Percentiles rank a stretch among this genome's conserved stretches.
Evolutionary conservation across 495 filamentous ascomycete species (phyloP).

Genomic region (Neurospora sp.): DNA sequence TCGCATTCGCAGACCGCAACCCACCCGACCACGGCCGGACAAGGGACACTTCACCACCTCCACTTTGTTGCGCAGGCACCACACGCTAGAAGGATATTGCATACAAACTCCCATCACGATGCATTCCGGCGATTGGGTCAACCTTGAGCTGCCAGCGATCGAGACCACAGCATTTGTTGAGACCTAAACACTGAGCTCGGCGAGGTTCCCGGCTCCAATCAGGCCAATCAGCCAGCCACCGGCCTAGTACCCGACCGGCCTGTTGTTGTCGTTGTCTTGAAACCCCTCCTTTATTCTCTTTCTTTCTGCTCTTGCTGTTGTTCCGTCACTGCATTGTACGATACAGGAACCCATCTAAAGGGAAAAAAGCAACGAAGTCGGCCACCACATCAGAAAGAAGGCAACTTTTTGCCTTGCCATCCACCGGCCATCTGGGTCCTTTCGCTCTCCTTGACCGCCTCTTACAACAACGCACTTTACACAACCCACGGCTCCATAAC

Average conservation of each 20-base stretch:
- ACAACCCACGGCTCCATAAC: background rate
- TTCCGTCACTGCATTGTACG: background rate
- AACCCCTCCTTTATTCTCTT: background rate
- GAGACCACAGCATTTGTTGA: background rate
- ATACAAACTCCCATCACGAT: background rate
- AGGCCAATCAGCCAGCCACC: background rate
- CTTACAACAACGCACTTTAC: background rate
- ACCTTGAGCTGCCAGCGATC: background rate
- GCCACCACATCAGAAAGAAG: background rate
- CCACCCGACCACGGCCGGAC: background rate
- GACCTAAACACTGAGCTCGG: background rate
- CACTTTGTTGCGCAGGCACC: background rate
- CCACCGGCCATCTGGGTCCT: background rate
- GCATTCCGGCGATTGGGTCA: background rate
- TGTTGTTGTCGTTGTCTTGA: background rate
- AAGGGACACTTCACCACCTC: background rate
- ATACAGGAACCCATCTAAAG: background rate
- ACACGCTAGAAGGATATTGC: background rate
- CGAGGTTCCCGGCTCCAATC: background rate
- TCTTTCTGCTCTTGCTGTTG: background rate
- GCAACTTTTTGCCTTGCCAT: background rate
- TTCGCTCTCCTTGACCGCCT: background rate
- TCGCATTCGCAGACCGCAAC: background rate
- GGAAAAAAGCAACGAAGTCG: background rate
- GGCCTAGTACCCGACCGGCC: background rate